Conservation (phyloP, 1,139 yeast genomes). For the Kodamaea anthophila region DNA sequence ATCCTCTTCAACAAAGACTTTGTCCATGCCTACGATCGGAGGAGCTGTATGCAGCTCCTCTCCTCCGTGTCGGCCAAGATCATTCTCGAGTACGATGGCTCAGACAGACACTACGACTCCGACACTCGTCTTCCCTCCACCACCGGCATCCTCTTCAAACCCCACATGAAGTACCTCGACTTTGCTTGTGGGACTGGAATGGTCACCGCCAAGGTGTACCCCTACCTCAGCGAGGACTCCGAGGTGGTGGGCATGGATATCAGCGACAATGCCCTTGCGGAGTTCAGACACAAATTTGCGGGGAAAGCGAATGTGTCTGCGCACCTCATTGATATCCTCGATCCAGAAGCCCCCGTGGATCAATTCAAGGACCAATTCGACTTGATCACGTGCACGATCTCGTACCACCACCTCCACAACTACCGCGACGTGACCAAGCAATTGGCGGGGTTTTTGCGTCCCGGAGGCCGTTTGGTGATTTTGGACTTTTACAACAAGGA, state of each 20-base stretch:
- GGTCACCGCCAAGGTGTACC: slow-evolving; percentile 24
- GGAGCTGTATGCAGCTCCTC: slow-evolving; percentile 14
- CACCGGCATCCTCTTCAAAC: slow-evolving; percentile 15
- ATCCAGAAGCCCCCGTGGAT: slow-evolving; percentile 13
- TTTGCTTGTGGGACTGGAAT: slow-evolving; percentile 45
- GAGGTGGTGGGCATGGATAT: slow-evolving; percentile 35
- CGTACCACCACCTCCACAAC: slow-evolving; percentile 37
- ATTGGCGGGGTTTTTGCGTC: slow-evolving; percentile 26
- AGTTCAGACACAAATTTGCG: slow-evolving; percentile 11
- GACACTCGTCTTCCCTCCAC: slow-evolving; percentile 4
- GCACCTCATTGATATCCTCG: slow-evolving; percentile 25
- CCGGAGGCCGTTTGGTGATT: slow-evolving; percentile 30
- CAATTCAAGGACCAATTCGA: slow-evolving; percentile 23
- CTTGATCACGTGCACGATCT: slow-evolving; percentile 29
- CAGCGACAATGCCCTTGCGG: slow-evolving; percentile 21
- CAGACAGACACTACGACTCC: not conserved
- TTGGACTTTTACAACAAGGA: slow-evolving; percentile 34
- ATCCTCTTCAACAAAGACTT: slow-evolving; percentile 16
- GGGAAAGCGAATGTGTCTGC: slow-evolving; percentile 10
- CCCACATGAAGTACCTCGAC: slow-evolving; percentile 28
- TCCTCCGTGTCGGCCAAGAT: slow-evolving; percentile 17
- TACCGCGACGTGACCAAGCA: slow-evolving; percentile 25
- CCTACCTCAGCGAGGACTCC: slow-evolving; percentile 17
- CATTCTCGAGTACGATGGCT: slow-evolving; percentile 17
- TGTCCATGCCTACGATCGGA: slow-evolving; percentile 20